Percentiles rank a stretch among this genome's conserved stretches.
These are phyloP conservation scores for Echites panduratus DNA, from an alignment of 257 asterid species.

Conservation along the genomic window DNA sequence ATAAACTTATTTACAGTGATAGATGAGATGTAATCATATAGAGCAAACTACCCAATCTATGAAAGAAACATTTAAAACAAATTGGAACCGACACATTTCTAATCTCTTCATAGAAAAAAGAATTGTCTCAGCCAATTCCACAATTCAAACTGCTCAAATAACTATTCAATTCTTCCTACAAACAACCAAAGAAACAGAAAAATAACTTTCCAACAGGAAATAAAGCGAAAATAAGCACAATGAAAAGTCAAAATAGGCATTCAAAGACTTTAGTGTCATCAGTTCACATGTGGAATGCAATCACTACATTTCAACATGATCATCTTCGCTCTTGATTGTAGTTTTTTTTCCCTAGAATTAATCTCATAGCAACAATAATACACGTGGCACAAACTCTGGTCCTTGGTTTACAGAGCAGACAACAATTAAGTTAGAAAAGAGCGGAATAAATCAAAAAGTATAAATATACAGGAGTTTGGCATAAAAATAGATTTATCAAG, in stretches of 20 bases:
- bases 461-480: background rate
- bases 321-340: background rate
- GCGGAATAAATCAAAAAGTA: background rate
- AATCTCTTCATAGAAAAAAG: slow-evolving; percentile 6
- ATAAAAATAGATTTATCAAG: background rate
- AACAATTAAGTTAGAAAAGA: background rate
- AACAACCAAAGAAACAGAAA: background rate
- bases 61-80: background rate
- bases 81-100: background rate
- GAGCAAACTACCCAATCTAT: background rate
- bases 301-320: background rate
- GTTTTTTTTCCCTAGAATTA: background rate
- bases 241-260: background rate
- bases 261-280: background rate
- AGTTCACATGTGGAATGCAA: background rate
- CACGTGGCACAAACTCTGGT: background rate
- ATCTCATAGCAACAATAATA: background rate
- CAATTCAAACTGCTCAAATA: background rate
- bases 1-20: background rate
- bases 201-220: background rate
- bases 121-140: background rate
- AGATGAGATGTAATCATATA: background rate
- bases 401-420: background rate
- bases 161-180: background rate
- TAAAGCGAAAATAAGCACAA: background rate